Evolutionary conservation across 2,329 filamentous ascomycete genomes (phyloP), one percentile per base, ranked within the genome.

Genomic region (Fusarium odoratissimum): DNA sequence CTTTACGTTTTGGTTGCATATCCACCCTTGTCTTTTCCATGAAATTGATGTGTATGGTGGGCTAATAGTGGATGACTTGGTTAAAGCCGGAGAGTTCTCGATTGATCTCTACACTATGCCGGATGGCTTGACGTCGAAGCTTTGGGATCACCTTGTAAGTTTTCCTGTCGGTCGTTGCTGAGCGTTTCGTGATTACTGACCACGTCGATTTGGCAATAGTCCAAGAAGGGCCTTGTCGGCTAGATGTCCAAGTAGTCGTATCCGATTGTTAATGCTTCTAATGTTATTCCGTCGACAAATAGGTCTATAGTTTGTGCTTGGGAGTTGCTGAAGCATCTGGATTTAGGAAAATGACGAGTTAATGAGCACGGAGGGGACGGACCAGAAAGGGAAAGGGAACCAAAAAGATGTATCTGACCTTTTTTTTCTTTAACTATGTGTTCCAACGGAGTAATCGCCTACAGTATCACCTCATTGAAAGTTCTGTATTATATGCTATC

Each of bases 101-200:
- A 95, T 99, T 76, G 96, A 99, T 80, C 88, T 99, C 65, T 98
- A 97, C 85, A 98, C 96, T n/a, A 90, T 99, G 73, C 95, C 96
- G 2, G 96, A 98, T 74, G 84, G 86, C 33, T 88, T 98, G 41
- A 92, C 96, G 80, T 97, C 96, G 83, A 95, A 94, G 90, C 91
- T 99, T 67, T 98, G 95, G 95, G 95, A 98, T 69, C 97, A 96
- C 80, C 80, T 90, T 76, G 88, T 87, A 81, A 81, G 83, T 81
- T 42, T 28, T 52, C 21, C 31, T 25, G 19, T 25, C n/a, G 14
- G 14, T 25, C 23, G 6, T 23, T n/a, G 16, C 19, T 30, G 21
- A 45, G 28, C 11, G 13, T 31, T 25, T 41, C 17, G 14, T 54
- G 56, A 37, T 44, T 49, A 48, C 73, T 72, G 28, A 74, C 52